Base-by-base conservation (phyloP, 1,284 basidiomycete species). In the Bjerkandera adusta region DNA sequence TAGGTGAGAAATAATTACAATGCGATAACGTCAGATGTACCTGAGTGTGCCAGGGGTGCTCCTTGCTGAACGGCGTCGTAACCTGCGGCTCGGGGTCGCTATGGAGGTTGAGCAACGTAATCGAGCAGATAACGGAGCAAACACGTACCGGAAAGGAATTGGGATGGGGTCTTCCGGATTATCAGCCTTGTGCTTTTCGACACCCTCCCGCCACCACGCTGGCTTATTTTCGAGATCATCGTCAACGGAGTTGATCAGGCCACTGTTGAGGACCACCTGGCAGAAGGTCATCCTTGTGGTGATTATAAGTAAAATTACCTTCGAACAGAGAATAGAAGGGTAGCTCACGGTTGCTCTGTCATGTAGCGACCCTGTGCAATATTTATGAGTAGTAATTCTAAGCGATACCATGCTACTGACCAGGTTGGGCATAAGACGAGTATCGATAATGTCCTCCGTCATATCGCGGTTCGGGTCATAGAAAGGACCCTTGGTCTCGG, bases 61-160 rank as follows among this genome's bases (percentile, higher is more conserved):
- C 47, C 26, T 46, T 20, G 4, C 47, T 41, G 44, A 52, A 52
- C 1, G 57, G 59, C 11, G 57, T 59, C 7, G 57, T 62, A 3
- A 68, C 61, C 40, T 68, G 64, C 13, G 65, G 66, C 49, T 67
- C 65, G 7, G 61, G 61, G 38, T 67, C 65, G 12, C 53, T 45
- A 24, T 32, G 50, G 61, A 56, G 2, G 58, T 58, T 32, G 3
- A 46, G 61, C 60, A 64, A 12, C 4, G 13, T 5, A 43, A 24
- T 36, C 2, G 2, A 35, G 32, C 30, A 3, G 33, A 37, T 38
- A 16, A 13, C n/a, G 22, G 16, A 15, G 33, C 5, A 32, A 3
- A 24, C n/a, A 22, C 26, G 16, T 22, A 42, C 34, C 43, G 44
- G 43, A 44, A 49, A 12, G 42, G 45, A 21, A 48, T 52, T 12